Conservation (phyloP, 768 basidiomycete genomes). For the Lactifluus pinguis region DNA sequence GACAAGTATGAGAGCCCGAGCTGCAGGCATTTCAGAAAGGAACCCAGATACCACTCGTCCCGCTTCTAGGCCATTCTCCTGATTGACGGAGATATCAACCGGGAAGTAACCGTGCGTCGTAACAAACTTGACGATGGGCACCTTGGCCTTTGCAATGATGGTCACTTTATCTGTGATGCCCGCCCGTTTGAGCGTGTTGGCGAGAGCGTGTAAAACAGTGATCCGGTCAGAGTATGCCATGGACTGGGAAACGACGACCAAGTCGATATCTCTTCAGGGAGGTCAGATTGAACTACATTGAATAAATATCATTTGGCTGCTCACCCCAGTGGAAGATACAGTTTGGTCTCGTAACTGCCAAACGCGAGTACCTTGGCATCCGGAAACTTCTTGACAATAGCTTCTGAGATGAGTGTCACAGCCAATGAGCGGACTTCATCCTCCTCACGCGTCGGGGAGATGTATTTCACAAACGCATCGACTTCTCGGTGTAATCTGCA, state of each 20-base stretch:
- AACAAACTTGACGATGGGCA: constrained; percentile 94
- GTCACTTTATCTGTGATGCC: constrained; percentile 73
- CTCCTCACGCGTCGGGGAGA: constrained; percentile 78
- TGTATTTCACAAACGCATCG: constrained; percentile 74
- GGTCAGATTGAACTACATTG: neutral
- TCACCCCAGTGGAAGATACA: constrained; percentile 90
- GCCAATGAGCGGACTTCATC: constrained; percentile 75
- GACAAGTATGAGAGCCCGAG: constrained; percentile 78
- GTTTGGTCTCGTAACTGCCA: constrained; percentile 86
- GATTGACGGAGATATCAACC: constrained; percentile 93
- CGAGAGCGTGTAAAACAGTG: constrained; percentile 65
- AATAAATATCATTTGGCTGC: constrained; percentile 23
- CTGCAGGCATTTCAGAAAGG: constrained; percentile 61
- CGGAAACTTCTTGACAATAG: constrained; percentile 56
- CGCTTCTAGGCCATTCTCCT: constrained; percentile 72
- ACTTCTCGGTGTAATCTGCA: constrained; percentile 81
- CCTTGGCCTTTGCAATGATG: constrained; percentile 87
- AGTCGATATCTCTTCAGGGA: constrained; percentile 76
- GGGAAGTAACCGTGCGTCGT: constrained; percentile 73
- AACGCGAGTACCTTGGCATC: constrained; percentile 82
- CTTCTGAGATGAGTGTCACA: constrained; percentile 58
- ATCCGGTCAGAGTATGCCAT: constrained; percentile 67
- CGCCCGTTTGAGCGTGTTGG: constrained; percentile 63
- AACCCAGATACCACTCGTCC: constrained; percentile 77
- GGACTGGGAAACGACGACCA: constrained; percentile 73